Evolutionary conservation across 306 rosid genomes (phyloP).

Genomic region (Boehmeria nivea): DNA sequence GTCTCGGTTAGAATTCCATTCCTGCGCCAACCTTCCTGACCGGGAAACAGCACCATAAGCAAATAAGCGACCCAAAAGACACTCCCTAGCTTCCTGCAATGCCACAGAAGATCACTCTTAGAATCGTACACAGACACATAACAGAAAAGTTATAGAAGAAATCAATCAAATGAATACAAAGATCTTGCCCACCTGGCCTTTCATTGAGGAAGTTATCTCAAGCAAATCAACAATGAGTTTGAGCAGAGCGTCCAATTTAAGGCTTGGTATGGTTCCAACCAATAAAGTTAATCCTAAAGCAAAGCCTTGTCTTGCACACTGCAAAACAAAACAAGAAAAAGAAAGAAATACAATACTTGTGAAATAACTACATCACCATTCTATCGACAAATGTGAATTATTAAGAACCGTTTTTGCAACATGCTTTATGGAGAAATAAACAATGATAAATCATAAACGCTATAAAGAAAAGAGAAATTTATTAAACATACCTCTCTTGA

Average conservation of each 20-base stretch:
- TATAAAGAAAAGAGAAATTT: no score
- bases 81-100: constrained; percentile 84
- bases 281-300: constrained; percentile 70
- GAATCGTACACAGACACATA: constrained; percentile 8
- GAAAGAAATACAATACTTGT: background rate
- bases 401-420: no score
- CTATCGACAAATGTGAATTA: no score
- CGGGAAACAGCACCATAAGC: constrained; percentile 87
- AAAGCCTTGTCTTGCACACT: constrained; percentile 97
- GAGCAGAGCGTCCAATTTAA: constrained; percentile 68
- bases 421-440: no score
- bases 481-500: constrained; percentile 65
- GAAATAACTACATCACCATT: no score
- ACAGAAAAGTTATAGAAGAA: constrained; percentile 12
- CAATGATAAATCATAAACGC: no score
- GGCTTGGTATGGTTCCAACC: constrained; percentile 31
- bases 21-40: constrained; percentile 65
- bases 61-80: constrained; percentile 82
- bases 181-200: constrained; percentile 69
- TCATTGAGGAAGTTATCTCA: constrained; percentile 90
- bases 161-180: background rate
- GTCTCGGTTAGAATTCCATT: constrained; percentile 47
- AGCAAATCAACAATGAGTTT: constrained; percentile 67
- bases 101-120: constrained; percentile 16
- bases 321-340: no score